Percentiles rank a stretch among this genome's conserved stretches.
phyloP scores from a whole-genome alignment of 2,329 filamentous ascomycete genomes.

The Fusarium sp. region DNA sequence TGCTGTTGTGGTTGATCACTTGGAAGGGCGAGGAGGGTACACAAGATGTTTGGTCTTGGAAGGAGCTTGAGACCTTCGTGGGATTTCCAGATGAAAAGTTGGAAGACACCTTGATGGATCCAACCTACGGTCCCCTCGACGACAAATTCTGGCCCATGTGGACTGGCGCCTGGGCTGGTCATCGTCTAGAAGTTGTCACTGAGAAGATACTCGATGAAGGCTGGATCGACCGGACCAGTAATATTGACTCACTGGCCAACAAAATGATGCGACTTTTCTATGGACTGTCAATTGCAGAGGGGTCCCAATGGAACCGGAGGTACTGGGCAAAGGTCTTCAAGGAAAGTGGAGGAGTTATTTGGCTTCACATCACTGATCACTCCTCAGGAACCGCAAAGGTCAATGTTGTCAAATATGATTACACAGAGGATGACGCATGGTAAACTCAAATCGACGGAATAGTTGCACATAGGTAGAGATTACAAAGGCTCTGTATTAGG shows the following conservation, averaged over 20 bases:
- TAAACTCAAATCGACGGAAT: background rate
- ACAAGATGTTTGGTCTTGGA: background rate
- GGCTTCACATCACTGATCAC: background rate
- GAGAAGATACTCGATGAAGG: background rate
- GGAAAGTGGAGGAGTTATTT: background rate
- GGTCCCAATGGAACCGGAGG: rapidly evolving
- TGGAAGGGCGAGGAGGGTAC: constrained; percentile 3
- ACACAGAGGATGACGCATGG: background rate
- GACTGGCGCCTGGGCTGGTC: constrained; percentile 14
- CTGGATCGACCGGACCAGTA: constrained; percentile 17
- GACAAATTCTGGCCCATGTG: constrained; percentile 10
- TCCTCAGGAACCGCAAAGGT: background rate
- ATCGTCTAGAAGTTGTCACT: constrained; percentile 18
- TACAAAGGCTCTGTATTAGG: too few relatives aligned
- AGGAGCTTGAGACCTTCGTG: background rate
- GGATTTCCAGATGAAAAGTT: background rate
- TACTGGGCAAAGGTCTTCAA: background rate
- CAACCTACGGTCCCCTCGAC: background rate
- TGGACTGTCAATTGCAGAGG: background rate
- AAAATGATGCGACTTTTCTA: constrained; percentile 15
- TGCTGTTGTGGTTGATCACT: constrained; percentile 25
- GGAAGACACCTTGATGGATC: background rate
- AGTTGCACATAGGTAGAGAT: background rate
- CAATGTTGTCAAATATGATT: background rate
- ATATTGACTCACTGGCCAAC: background rate